Percentiles rank a stretch among this genome's conserved stretches.
Conservation (phyloP, 805 yeast genomes). For the Scheffersomyces lignosus region DNA sequence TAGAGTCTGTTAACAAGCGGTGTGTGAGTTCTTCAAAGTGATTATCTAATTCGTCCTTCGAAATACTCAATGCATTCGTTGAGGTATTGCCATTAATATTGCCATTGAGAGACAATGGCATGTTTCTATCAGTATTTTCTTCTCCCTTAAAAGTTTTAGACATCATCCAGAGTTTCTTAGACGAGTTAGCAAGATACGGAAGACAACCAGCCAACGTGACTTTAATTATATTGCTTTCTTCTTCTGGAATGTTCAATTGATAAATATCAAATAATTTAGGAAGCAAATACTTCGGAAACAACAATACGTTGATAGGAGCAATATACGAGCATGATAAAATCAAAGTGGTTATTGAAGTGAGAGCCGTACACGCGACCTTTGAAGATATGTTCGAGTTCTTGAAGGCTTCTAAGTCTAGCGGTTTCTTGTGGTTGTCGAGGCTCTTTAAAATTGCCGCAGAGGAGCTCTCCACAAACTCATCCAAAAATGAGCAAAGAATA, state of each 20-base stretch:
- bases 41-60: slow-evolving; percentile 46
- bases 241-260: slow-evolving; percentile 27
- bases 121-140: slow-evolving; percentile 12
- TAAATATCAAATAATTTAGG: slow-evolving; percentile 55
- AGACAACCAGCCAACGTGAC: slow-evolving; percentile 71
- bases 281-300: slow-evolving; percentile 79
- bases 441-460: slow-evolving; percentile 3
- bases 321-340: slow-evolving; percentile 61
- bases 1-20: slow-evolving; percentile 66
- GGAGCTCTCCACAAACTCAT: slow-evolving; percentile 46
- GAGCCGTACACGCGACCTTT: slow-evolving; percentile 65
- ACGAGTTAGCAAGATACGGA: slow-evolving; percentile 67
- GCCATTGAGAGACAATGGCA: slow-evolving; percentile 15
- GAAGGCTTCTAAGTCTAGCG: background rate
- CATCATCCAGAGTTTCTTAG: slow-evolving; percentile 65
- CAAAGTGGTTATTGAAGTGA: slow-evolving; percentile 66
- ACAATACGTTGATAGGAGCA: slow-evolving; percentile 70
- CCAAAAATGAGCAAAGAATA: slow-evolving; percentile 67
- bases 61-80: slow-evolving; percentile 17
- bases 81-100: slow-evolving; percentile 3
- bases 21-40: slow-evolving; percentile 68
- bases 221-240: slow-evolving; percentile 38
- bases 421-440: background rate
- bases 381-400: slow-evolving; percentile 35
- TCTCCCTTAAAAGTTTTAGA: slow-evolving; percentile 45